These are phyloP conservation scores for Exophiala sp. DNA, from an alignment of 2,329 filamentous ascomycete genomes.

Conservation along the genomic window DNA sequence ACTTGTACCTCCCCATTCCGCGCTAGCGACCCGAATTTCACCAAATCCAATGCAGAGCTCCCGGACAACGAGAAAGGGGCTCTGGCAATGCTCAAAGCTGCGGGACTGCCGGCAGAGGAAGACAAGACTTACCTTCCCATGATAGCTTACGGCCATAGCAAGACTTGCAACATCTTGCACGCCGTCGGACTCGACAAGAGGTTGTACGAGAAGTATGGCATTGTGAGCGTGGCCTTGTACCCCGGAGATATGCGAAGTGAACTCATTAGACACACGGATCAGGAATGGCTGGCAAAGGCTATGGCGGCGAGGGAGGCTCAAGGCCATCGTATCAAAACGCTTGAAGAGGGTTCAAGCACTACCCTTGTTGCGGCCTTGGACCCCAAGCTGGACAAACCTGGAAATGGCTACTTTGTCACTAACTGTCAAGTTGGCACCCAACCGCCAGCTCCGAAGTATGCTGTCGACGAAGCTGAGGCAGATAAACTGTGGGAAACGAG, in stretches of 20 bases:
- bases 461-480: slow-evolving; percentile 37
- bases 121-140: slow-evolving; percentile 33
- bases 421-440: slow-evolving; percentile 35
- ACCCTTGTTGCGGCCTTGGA: slow-evolving; percentile 45
- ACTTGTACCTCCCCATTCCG: slow-evolving; percentile 30
- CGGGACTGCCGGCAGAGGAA: background rate
- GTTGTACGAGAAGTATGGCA: slow-evolving; percentile 29
- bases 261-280: slow-evolving; percentile 24
- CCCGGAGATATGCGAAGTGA: slow-evolving; percentile 32
- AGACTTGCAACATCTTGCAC: slow-evolving; percentile 48
- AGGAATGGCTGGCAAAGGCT: slow-evolving; percentile 22
- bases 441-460: slow-evolving; percentile 29
- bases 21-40: slow-evolving; percentile 36
- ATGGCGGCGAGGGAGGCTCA: background rate
- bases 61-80: slow-evolving; percentile 20
- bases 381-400: slow-evolving; percentile 28
- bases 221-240: slow-evolving; percentile 39
- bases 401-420: slow-evolving; percentile 28
- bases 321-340: slow-evolving; percentile 30
- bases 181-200: slow-evolving; percentile 36
- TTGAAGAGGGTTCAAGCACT: slow-evolving; percentile 43
- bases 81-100: slow-evolving; percentile 1
- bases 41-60: slow-evolving; percentile 23
- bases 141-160: slow-evolving; percentile 44
- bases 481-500: slow-evolving; percentile 40